Conservation (phyloP, 257 asterid species). For the Hygrophila difformis region DNA sequence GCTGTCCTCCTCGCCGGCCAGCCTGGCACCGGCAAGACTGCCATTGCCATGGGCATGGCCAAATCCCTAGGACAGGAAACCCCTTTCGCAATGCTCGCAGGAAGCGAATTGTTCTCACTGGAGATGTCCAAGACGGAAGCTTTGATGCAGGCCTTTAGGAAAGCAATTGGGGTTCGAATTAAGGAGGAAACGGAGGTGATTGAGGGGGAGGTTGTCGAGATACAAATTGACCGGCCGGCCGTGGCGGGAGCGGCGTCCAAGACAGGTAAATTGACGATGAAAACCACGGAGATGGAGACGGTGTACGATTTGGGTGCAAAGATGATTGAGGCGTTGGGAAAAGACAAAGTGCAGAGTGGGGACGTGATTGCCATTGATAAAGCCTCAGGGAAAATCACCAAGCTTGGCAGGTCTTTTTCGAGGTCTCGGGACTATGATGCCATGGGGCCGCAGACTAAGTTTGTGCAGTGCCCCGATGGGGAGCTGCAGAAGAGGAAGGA, state of each 20-base stretch:
- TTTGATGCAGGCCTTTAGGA: constrained; percentile 84
- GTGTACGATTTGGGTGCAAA: constrained; percentile 80
- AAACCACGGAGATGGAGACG: constrained; percentile 90
- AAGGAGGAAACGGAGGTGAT: constrained; percentile 86
- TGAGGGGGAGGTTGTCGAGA: constrained; percentile 89
- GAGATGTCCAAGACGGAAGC: constrained; percentile 93
- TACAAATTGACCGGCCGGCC: constrained; percentile 73
- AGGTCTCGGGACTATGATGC: constrained; percentile 93
- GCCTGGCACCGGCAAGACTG: constrained; percentile 83
- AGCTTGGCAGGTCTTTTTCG: constrained; percentile 83
- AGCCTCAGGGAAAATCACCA: constrained; percentile 81
- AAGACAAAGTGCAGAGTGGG: constrained; percentile 93
- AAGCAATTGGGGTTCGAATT: constrained; percentile 74
- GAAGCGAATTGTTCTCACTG: constrained; percentile 79
- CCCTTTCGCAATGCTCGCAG: constrained; percentile 88
- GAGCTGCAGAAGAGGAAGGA: constrained; percentile 97
- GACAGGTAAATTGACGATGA: constrained; percentile 74
- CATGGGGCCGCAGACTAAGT: constrained; percentile 88
- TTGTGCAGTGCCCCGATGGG: constrained; percentile 96
- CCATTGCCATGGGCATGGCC: constrained; percentile 93
- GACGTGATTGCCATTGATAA: constrained; percentile 87
- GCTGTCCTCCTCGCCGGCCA: constrained; percentile 80
- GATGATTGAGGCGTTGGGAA: constrained; percentile 89
- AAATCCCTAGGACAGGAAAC: constrained; percentile 82
- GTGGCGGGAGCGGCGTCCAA: constrained; percentile 71